Evolutionary conservation across 345 rosid genomes (phyloP), one percentile per base, ranked within the genome.

Genomic region (Gossypium rotundifolium): DNA sequence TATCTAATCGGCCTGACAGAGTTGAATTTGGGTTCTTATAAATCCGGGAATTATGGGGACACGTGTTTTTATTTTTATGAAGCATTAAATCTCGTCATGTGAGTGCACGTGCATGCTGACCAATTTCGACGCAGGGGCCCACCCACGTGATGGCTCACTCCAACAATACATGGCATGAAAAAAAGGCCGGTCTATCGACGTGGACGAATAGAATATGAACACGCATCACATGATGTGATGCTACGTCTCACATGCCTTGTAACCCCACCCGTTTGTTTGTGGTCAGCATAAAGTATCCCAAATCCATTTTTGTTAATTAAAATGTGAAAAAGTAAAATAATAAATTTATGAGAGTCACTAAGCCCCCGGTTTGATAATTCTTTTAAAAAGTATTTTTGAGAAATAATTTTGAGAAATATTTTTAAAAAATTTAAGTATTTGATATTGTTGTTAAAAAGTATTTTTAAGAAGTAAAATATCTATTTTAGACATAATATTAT

Each of bases 71-170:
- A 3, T 57, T 11, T 10, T 1, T 2, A 42, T 14, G 6, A 11
- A 40, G 57, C 74, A 61, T n/a, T 22, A 29, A 57, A 16, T 71
- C 44, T 63, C 20, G 63, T 78, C 94, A 92, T 84, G 93, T 90
- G 97, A 81, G 33, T 62, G 86, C 91, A 86, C 88, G 91, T 90
- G 89, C 85, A 10, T 2, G 4, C 84, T 81, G 87, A 83, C 88
- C 74, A 74, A 67, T 22, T 67, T 72, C 22, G 8, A 25, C 0
- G 0, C 8, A 4, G 73, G 85, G 80, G 64, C 86, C 91, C 86
- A 76, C 90, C 52, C 89, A 88, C 82, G 89, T 87, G 89, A 59
- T 66, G 40, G 9, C 20, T 48, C 9, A 2, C 48, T 54, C 58
- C 22, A 29, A 40, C 13, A 49, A 18, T 4, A 53, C 14, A 48